Evolutionary conservation across 176 grass and related monocot genomes (phyloP).

Genomic region (Microstegium vimineum): DNA sequence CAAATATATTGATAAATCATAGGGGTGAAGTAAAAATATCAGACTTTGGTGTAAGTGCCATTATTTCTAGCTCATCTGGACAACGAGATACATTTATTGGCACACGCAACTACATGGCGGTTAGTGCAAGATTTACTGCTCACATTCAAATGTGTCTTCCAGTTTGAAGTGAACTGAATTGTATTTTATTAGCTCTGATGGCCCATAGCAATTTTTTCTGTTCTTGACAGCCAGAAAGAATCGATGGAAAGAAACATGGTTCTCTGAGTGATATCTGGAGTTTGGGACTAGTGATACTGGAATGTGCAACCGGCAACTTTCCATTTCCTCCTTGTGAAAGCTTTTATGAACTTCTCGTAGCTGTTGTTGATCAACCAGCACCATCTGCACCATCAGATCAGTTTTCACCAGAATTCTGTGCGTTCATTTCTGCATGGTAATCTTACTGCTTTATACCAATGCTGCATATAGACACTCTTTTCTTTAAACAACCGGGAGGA

Average conservation of each 20-base stretch:
- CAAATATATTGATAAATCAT: conserved; percentile 97
- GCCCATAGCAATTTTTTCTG: too few relatives aligned
- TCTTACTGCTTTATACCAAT: not conserved
- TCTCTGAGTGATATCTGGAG: conserved; percentile 96
- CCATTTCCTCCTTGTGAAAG: conserved; percentile 70
- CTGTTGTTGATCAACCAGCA: conserved; percentile 67
- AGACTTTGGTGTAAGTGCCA: conserved; percentile 97
- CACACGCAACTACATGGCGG: conserved; percentile 91
- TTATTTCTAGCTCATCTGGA: conserved; percentile 69
- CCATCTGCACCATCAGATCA: conserved; percentile 69
- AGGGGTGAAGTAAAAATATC: conserved; percentile 96
- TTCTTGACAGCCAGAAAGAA: conserved; percentile 96
- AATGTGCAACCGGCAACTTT: conserved; percentile 89
- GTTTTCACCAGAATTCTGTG: conserved; percentile 79
- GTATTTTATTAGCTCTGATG: not conserved
- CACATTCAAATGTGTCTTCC: too few relatives aligned
- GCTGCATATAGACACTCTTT: too few relatives aligned
- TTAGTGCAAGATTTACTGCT: too few relatives aligned
- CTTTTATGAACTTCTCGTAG: conserved; percentile 89
- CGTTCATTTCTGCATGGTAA: conserved; percentile 86
- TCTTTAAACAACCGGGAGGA: too few relatives aligned
- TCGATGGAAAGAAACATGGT: conserved; percentile 69
- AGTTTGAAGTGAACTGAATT: not conserved
- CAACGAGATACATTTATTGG: conserved; percentile 84
- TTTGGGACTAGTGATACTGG: conserved; percentile 73